Evolutionary conservation across 192 early-diverging fungal species (phyloP), one percentile per base, ranked within the genome.

Genomic region (Haplosporangium gracile): DNA sequence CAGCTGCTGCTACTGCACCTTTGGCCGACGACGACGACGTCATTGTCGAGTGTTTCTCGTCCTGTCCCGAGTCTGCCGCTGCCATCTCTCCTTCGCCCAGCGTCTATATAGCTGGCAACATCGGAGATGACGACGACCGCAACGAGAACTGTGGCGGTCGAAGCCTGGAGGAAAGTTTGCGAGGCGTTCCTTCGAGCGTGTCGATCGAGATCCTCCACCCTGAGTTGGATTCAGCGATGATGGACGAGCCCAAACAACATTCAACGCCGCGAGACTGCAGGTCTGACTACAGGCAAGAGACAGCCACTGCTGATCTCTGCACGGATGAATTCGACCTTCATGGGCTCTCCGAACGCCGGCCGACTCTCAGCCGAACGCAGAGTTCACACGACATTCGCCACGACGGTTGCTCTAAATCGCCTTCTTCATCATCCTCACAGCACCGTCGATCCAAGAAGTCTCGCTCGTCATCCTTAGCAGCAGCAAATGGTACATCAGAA

Each of bases 301-400:
- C 26, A 32, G 4, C 55, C 16, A 1, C 9, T 51, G 55, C 55
- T 65, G 60, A 38, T 4, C 42, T 57, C 22, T 16, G 47, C 29
- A 20, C 4, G 47, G 47, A 51, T 10, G 24, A 63, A 47, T 5
- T 32, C 26, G 68, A 60, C 34, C 49, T 72, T 4, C 43, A 74
- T 16, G 42, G 34, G 15, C 26, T 43, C 20, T n/a, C 78, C 20
- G 55, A 60, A 36, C 51, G 57, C 13, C 60, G 68, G 4, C 69
- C 69, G 6, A 51, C 20, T 42, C 63, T 84, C 29, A 81, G 72
- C 34, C 75, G 79, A 7, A 70, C 84, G 4, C 79, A 78, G 69
- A 86, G 84, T 26, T 70, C 79, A 5, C 16, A 72, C 15, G 84
- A 86, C n/a, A 74, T 81, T 34, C 75, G 53, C 11, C 75, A 74